These are phyloP conservation scores for Intubia oerlemansii DNA, from an alignment of 2,329 filamentous ascomycete species.

Conservation along the genomic window DNA sequence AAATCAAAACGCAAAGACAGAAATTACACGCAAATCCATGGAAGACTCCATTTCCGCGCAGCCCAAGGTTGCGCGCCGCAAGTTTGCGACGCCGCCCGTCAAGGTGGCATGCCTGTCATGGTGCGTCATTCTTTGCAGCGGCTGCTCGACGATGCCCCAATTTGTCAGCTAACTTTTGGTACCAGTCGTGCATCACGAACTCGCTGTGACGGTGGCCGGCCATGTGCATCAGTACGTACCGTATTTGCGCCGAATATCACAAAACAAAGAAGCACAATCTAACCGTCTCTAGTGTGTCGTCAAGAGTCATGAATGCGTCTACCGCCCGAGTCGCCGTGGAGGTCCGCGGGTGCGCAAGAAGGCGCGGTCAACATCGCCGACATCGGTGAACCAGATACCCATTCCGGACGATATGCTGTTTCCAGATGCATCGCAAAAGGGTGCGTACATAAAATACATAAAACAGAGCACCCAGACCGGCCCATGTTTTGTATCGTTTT, in stretches of 20 bases:
- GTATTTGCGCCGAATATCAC: not conserved
- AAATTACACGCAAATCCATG: too few species aligned
- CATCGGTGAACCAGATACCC: slow-evolving; percentile 5
- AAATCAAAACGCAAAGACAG: too few species aligned
- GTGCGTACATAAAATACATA: too few species aligned
- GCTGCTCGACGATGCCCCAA: not conserved
- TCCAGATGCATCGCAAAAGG: not conserved
- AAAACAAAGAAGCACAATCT: not conserved
- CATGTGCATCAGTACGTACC: slow-evolving; percentile 7
- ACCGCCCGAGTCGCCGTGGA: slow-evolving; percentile 21
- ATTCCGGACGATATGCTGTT: slow-evolving; percentile 12
- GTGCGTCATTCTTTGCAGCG: slow-evolving; percentile 13
- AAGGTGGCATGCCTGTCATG: slow-evolving; percentile 28
- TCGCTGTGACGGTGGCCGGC: slow-evolving; percentile 8
- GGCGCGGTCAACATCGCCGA: slow-evolving; percentile 6
- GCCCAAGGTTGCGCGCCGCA: slow-evolving; percentile 9
- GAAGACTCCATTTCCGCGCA: too few species aligned
- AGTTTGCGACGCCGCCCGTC: slow-evolving; percentile 24
- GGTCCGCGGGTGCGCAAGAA: slow-evolving; percentile 22
- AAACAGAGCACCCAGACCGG: too few species aligned
- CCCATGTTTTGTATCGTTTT: not conserved
- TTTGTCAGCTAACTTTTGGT: too few species aligned
- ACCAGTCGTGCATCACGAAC: slow-evolving; percentile 12
- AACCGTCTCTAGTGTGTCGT: slow-evolving; percentile 18
- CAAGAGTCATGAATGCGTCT: slow-evolving; percentile 19